Percentiles rank a stretch among this genome's conserved stretches.
phyloP scores from a whole-genome alignment of 129 eudicot species.

The Lactuca saligna region DNA sequence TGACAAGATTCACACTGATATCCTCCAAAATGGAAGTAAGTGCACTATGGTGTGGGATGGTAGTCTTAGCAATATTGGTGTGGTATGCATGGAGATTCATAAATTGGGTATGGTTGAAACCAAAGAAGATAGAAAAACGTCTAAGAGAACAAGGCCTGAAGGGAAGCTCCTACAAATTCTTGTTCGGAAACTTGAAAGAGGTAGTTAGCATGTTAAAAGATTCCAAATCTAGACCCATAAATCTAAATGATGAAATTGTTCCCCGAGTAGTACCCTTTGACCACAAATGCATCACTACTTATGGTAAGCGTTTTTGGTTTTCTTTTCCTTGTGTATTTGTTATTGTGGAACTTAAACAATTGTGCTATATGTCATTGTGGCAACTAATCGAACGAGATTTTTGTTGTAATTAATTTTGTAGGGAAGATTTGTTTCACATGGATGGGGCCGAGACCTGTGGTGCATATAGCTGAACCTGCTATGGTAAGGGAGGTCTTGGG shows the following conservation, averaged over 20 bases:
- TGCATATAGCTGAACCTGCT: slow-evolving; percentile 26
- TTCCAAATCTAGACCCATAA: slow-evolving; percentile 28
- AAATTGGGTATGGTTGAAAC: slow-evolving; percentile 40
- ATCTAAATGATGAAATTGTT: slow-evolving; percentile 20
- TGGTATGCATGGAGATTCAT: slow-evolving; percentile 23
- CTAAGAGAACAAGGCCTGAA: slow-evolving; percentile 35
- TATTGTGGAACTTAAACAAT: background rate
- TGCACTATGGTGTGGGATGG: slow-evolving; percentile 13
- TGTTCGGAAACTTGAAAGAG: slow-evolving; percentile 33
- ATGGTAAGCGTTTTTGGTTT: slow-evolving; percentile 17
- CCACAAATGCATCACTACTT: background rate
- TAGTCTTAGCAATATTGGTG: background rate
- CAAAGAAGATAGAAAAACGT: slow-evolving; percentile 27
- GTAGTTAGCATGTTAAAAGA: slow-evolving; percentile 22
- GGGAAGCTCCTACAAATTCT: slow-evolving; percentile 30
- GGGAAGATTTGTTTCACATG: slow-evolving; percentile 32
- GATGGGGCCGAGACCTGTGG: slow-evolving; percentile 27
- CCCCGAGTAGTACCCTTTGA: slow-evolving; percentile 18
- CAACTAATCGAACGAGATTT: background rate
- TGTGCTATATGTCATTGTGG: background rate
- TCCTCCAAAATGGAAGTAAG: slow-evolving; percentile 16
- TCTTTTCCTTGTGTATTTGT: background rate
- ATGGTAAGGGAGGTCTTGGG: slow-evolving; percentile 20
- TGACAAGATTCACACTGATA: background rate
- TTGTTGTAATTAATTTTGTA: background rate